phyloP scores from a whole-genome alignment of 176 grass and related monocot genomes.

The Secale cereale region DNA sequence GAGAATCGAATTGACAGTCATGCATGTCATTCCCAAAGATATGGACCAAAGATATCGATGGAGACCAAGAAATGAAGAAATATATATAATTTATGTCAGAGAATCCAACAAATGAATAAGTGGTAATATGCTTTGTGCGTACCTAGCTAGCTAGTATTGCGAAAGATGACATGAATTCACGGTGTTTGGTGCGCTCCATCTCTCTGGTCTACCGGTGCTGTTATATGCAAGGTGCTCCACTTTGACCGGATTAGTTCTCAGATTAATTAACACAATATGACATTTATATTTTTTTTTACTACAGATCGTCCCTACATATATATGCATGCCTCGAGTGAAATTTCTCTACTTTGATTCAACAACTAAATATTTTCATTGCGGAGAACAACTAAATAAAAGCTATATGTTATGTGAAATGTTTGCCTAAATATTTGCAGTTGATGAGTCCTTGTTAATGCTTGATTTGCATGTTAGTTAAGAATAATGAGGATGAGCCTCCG shows the following conservation, averaged over 20 bases:
- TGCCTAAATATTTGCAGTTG: neutral
- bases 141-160: neutral
- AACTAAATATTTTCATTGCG: neutral
- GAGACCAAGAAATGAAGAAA: neutral
- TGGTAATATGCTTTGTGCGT: neutral
- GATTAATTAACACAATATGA: neutral
- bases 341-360: neutral
- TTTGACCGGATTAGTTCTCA: neutral
- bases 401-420: neutral
- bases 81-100: neutral
- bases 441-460: neutral
- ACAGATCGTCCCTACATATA: no score
- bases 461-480: neutral
- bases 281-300: neutral
- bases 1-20: conserved; percentile 16
- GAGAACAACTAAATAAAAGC: neutral
- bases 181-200: neutral
- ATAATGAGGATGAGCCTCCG: neutral
- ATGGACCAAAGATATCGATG: neutral
- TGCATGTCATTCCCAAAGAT: conserved; percentile 3
- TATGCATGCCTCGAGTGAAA: neutral
- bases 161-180: neutral
- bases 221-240: neutral
- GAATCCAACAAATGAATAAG: neutral
- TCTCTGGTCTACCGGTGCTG: neutral